Evolutionary conservation across 225 moss, liverwort and hornwort species (phyloP), one percentile per base, ranked within the genome.

Genomic region (Physcomitrium patens): DNA sequence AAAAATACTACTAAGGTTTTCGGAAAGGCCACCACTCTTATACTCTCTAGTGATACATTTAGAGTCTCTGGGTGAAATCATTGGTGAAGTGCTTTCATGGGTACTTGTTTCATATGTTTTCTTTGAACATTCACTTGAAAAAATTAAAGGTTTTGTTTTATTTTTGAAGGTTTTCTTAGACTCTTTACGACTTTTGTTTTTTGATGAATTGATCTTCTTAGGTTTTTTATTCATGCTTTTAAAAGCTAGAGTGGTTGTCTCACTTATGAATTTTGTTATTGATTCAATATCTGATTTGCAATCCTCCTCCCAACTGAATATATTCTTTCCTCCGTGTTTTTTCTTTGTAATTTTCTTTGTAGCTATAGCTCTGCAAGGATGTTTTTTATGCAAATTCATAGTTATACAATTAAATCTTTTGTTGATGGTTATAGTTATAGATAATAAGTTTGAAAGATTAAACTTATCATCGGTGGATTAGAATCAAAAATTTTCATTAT

Each of bases 1-100:
- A 16, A 48, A 65, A 13, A 69, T 77, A 47, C 71, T 84, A 63
- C 81, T 79, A 26, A 71, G 55, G 42, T 76, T 82, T 5, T 75
- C 44, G 0, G 20, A 77, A 27, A 50, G 8, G 24, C 8, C 7
- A 54, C 60, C 50, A 13, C 9, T 71, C 3, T 24, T 12, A 3
- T 67, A 17, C 47, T 71, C 0, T 51, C 73, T 22, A 28, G 60
- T 2, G 10, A 68, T 56, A 72, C 60, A 55, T 60, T 15, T n/a
- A 2, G 45, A 83, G 45, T 80, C 78, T 58, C 11, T 65, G 61
- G 49, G 64, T 68, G 86, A 80, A 50, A 67, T n/a, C 42, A 62
- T 74, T 27, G 68, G 63, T 0, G 75, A 83, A 41, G 15, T 9
- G n/a, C 54, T 83, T 20, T 83, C 69, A 26, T 41, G 24, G 57